A percentile compares a stretch with the other conserved stretches of the same genome.
Evolutionary conservation across 2,329 filamentous ascomycete genomes (phyloP).

Genomic region (Pseudogymnoascus sp.): DNA sequence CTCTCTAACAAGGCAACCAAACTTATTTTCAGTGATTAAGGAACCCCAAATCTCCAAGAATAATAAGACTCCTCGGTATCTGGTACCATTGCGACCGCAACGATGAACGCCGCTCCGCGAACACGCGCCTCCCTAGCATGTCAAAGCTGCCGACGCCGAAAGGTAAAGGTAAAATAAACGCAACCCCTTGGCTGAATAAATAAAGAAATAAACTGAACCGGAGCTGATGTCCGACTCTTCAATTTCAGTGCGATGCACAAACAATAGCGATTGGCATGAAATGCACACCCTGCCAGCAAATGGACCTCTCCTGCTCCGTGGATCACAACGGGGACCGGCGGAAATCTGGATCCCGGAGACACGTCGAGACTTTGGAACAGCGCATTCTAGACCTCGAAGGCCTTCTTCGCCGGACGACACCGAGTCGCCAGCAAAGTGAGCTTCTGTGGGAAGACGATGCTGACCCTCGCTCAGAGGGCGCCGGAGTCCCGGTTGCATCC

Average conservation of each 20-base stretch:
- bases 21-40: background rate
- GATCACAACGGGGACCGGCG: background rate
- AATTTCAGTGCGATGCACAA: background rate
- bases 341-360: background rate
- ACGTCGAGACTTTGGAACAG: background rate
- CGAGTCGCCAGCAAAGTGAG: background rate
- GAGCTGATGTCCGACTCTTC: background rate
- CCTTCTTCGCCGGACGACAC: background rate
- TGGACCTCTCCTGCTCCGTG: background rate
- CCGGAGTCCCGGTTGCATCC: background rate
- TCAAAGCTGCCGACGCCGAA: background rate
- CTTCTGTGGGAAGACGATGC: background rate
- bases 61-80: background rate
- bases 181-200: background rate
- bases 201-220: background rate
- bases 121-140: background rate
- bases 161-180: background rate
- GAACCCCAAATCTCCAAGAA: background rate
- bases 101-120: background rate
- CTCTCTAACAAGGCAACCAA: background rate
- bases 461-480: background rate
- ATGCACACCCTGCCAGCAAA: background rate
- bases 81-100: background rate
- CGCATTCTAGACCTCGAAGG: background rate
- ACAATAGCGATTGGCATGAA: background rate